phyloP scores from a whole-genome alignment of 2,329 filamentous ascomycete genomes.

The Neofusicoccum sp. region DNA sequence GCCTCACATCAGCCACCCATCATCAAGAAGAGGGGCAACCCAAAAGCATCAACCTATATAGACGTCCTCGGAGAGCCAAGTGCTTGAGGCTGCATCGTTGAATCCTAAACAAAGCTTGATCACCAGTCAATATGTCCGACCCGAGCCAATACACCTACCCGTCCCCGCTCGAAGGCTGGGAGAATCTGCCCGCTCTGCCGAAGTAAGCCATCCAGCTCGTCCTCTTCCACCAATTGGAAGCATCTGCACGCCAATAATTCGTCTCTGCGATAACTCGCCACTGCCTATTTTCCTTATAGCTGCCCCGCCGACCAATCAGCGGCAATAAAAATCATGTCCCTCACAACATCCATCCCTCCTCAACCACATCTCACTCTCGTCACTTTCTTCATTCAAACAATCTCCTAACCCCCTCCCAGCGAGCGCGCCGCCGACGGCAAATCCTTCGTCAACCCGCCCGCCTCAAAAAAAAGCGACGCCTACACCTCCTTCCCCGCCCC shows the following conservation, averaged over 20 bases:
- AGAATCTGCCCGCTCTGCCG: constrained; percentile 55
- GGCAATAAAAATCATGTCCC: neutral
- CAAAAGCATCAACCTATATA: neutral
- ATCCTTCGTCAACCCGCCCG: constrained; percentile 66
- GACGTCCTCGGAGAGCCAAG: neutral
- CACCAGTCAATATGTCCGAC: constrained; percentile 37
- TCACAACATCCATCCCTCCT: neutral
- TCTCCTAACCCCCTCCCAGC: constrained; percentile 28
- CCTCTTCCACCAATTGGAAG: neutral
- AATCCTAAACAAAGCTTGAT: neutral
- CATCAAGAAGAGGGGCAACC: neutral
- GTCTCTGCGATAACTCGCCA: too few relatives aligned
- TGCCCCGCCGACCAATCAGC: neutral
- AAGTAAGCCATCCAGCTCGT: constrained; percentile 30
- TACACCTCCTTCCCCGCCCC: constrained; percentile 70
- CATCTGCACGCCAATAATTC: neutral
- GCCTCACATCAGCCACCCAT: neutral
- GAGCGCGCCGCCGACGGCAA: constrained; percentile 72
- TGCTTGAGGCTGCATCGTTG: neutral
- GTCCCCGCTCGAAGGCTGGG: constrained; percentile 59
- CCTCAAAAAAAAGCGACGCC: constrained; percentile 60
- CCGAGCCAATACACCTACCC: constrained; percentile 49
- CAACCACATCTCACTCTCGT: neutral
- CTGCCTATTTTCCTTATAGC: neutral
- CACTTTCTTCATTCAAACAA: neutral